Evolutionary conservation across 345 rosid species (phyloP), one percentile per base, ranked within the genome.

Genomic region (Laguncularia racemosa): DNA sequence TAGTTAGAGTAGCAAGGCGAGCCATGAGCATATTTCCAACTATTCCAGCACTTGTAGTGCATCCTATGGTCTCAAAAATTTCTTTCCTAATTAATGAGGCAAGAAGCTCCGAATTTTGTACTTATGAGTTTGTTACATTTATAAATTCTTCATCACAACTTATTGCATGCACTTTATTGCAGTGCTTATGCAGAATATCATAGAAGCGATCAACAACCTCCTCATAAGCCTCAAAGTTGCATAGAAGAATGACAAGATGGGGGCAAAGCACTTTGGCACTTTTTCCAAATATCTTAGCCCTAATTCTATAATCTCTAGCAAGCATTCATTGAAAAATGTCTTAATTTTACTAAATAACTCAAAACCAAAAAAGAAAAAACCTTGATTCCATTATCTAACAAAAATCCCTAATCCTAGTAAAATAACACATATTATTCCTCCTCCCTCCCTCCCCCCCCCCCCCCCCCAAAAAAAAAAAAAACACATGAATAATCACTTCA

Each of bases 61-160:
- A 92, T 60, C 89, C 84, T 20, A 95, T 88, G 62, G 80, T 69
- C 71, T 83, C 83, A 61, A 78, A 68, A 64, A 91, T 80, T 79
- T 88, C 95, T 62, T 73, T 80, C 55, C 98, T 82, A 71, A 92
- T 81, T 55, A 53, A 58, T 63, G 89, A 81, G 56, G 93, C 89
- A 67, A 89, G 68, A 55, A 64, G 44, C 58, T 81, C 78, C 57
- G 91, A 84, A 61, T 88, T 91, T 67, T 64, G 69, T 51, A 70
- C 73, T 51, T 57, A 66, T 26, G 74, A 66, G 65, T 81, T 76
- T 16, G 82, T 73, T 44, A 84, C 70, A 69, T 92, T 89, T 67
- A 92, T 67, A 78, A 89, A 92, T 48, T 96, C 98, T 78, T 92
- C 96, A 16, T 89, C 96, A 53, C 96, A 92, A 74, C 98, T 92